phyloP scores from a whole-genome alignment of 2,329 filamentous ascomycete genomes.

The Aspergillus niger region DNA sequence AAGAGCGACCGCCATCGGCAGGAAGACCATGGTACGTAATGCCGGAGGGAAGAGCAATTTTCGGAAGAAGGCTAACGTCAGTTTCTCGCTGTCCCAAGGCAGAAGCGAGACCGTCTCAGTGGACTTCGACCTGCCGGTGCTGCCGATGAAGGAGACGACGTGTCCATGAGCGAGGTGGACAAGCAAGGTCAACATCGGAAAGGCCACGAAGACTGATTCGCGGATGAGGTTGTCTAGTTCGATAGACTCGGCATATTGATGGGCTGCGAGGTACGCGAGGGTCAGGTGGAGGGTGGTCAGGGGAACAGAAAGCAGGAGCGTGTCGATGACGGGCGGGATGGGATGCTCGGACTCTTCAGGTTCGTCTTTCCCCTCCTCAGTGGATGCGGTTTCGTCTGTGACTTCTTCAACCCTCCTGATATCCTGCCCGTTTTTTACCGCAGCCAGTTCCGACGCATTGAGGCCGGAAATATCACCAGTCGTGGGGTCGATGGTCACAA shows the following conservation, averaged over 20 bases:
- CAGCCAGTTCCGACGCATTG: constrained; percentile 27
- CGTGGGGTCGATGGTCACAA: constrained; percentile 36
- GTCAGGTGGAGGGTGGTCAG: constrained; percentile 49
- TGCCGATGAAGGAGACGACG: constrained; percentile 37
- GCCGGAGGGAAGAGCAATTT: constrained; percentile 38
- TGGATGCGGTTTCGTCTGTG: constrained; percentile 3
- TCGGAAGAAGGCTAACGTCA: constrained; percentile 30
- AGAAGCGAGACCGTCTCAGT: constrained; percentile 26
- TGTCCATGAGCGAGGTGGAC: constrained; percentile 50
- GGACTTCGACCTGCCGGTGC: not conserved
- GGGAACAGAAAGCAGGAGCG: constrained; percentile 45
- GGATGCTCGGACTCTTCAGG: constrained; percentile 18
- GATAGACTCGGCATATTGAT: constrained; percentile 48
- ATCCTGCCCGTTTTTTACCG: constrained; percentile 14
- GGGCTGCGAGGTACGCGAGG: constrained; percentile 48
- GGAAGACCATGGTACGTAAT: constrained; percentile 26
- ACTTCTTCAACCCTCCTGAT: not conserved
- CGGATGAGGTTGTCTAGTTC: constrained; percentile 33
- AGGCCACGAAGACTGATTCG: constrained; percentile 42
- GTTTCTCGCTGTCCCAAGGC: constrained; percentile 29
- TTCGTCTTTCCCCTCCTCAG: not conserved
- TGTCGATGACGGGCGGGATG: constrained; percentile 46
- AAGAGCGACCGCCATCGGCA: constrained; percentile 32
- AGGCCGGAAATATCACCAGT: constrained; percentile 25
- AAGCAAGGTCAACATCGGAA: constrained; percentile 47